A percentile compares a stretch with the other conserved stretches of the same genome.
phyloP scores from a whole-genome alignment of 176 grass and related monocot genomes.

The Elaeis guineensis region DNA sequence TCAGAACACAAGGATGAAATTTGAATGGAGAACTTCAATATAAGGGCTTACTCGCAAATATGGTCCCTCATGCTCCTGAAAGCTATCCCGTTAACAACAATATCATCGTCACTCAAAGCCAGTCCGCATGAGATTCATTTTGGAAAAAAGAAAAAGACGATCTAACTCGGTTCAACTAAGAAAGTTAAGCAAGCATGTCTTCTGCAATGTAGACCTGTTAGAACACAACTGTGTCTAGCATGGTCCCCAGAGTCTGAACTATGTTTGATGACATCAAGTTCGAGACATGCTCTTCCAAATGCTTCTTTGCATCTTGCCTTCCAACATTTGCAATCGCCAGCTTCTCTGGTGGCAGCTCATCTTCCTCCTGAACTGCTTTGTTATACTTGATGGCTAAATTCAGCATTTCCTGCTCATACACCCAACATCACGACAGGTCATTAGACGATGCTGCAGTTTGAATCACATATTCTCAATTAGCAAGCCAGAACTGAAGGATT shows the following conservation, averaged over 20 bases:
- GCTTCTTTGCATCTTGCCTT: slow-evolving; percentile 93
- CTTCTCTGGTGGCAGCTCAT: slow-evolving; percentile 91
- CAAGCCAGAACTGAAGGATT: no score
- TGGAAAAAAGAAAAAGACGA: no score
- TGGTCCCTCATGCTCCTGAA: no score
- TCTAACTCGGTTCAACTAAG: no score
- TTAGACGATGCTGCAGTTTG: background rate
- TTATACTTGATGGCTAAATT: slow-evolving; percentile 93
- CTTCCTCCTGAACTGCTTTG: slow-evolving; percentile 97
- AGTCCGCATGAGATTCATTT: no score
- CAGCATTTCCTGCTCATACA: slow-evolving; percentile 72
- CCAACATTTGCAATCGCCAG: slow-evolving; percentile 93
- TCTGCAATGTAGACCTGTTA: slow-evolving; percentile 11
- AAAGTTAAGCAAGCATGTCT: no score
- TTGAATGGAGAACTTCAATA: no score
- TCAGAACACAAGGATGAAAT: no score
- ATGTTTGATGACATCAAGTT: slow-evolving; percentile 99
- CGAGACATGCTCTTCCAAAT: slow-evolving; percentile 95
- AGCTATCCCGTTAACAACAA: no score
- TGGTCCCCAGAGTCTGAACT: slow-evolving; percentile 89
- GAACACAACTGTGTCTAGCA: slow-evolving; percentile 95
- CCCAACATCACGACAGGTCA: background rate
- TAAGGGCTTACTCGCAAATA: no score
- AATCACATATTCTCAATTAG: no score
- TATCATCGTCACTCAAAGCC: no score